Evolutionary conservation across 352 stramenopile genomes (phyloP).

Genomic region (Phytophthora lateralis): DNA sequence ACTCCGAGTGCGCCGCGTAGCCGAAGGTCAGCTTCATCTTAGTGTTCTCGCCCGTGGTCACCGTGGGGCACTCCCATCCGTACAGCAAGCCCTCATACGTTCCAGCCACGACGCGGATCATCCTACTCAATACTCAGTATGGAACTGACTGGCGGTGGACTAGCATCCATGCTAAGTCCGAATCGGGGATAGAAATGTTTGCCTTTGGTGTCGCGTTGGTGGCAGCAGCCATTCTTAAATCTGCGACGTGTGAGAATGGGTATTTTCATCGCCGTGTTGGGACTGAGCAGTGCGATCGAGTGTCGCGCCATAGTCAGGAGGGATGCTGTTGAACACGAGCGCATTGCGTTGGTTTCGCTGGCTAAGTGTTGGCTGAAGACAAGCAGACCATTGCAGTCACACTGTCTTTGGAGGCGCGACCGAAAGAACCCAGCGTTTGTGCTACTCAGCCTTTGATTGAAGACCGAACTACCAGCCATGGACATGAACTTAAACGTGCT

Average conservation of each 20-base stretch:
- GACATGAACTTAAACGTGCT: constrained; percentile 46
- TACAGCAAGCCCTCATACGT: constrained; percentile 90
- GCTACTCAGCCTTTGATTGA: constrained; percentile 4
- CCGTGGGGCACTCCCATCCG: constrained; percentile 71
- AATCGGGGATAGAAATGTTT: constrained; percentile 24
- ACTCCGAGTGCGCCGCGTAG: constrained; percentile 83
- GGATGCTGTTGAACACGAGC: constrained; percentile 12
- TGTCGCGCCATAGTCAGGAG: constrained; percentile 6
- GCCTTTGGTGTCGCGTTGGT: constrained; percentile 23
- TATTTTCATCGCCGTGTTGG: constrained; percentile 33
- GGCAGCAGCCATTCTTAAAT: constrained; percentile 19
- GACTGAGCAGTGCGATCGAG: constrained; percentile 27
- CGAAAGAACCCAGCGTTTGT: constrained; percentile 18
- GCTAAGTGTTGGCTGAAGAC: constrained; percentile 11
- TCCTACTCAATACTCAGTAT: constrained; percentile 21
- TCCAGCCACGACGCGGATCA: constrained; percentile 82
- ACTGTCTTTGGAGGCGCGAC: constrained; percentile 34
- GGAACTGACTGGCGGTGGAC: constrained; percentile 30
- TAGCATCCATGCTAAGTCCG: constrained; percentile 33
- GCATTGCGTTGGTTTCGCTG: constrained; percentile 32
- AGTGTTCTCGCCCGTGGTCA: constrained; percentile 30
- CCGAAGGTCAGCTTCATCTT: constrained; percentile 89
- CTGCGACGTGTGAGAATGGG: constrained; percentile 8
- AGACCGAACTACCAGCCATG: constrained; percentile 33
- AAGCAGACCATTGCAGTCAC: not conserved